Conservation (phyloP, 768 basidiomycete genomes). For the Leucogyrophana mollusca region DNA sequence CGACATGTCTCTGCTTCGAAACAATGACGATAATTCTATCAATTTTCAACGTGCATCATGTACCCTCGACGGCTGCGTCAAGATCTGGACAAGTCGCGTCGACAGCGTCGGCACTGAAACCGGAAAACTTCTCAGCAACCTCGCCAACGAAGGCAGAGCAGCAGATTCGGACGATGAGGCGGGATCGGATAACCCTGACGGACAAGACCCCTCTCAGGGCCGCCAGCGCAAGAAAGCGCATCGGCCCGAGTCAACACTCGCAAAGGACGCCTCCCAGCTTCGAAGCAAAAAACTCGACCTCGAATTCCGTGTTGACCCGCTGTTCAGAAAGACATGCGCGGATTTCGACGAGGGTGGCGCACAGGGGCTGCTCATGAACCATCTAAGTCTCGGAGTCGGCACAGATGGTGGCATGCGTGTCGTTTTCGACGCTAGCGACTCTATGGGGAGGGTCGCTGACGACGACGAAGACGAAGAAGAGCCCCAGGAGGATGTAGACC, state of each 20-base stretch:
- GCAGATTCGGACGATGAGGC: slow-evolving; percentile 57
- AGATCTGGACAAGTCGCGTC: slow-evolving; percentile 98
- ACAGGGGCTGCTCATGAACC: slow-evolving; percentile 95
- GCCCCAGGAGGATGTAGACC: slow-evolving; percentile 64
- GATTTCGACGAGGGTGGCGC: slow-evolving; percentile 99
- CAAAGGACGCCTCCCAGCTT: slow-evolving; percentile 77
- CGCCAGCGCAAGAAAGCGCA: slow-evolving; percentile 63
- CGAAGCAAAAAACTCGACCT: slow-evolving; percentile 92
- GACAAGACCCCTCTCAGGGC: slow-evolving; percentile 58
- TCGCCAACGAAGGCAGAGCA: slow-evolving; percentile 63
- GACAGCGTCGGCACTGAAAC: slow-evolving; percentile 97
- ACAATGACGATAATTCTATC: slow-evolving; percentile 92
- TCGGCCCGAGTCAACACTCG: slow-evolving; percentile 82
- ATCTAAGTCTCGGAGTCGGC: slow-evolving; percentile 75
- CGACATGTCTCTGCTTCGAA: slow-evolving; percentile 93
- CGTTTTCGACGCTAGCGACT: slow-evolving; percentile 95
- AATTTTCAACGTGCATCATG: slow-evolving; percentile 99
- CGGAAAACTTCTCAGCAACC: slow-evolving; percentile 89
- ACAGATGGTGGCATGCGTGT: slow-evolving; percentile 83
- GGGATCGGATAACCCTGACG: slow-evolving; percentile 62
- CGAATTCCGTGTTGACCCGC: slow-evolving; percentile 93
- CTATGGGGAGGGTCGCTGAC: slow-evolving; percentile 73
- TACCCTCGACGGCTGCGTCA: slow-evolving; percentile 97
- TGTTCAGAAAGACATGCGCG: slow-evolving; percentile 96
- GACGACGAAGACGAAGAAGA: slow-evolving; percentile 68